These are phyloP conservation scores for Tetrahymena borealis DNA, from an alignment of 73 alveolate genomes.

Conservation along the genomic window DNA sequence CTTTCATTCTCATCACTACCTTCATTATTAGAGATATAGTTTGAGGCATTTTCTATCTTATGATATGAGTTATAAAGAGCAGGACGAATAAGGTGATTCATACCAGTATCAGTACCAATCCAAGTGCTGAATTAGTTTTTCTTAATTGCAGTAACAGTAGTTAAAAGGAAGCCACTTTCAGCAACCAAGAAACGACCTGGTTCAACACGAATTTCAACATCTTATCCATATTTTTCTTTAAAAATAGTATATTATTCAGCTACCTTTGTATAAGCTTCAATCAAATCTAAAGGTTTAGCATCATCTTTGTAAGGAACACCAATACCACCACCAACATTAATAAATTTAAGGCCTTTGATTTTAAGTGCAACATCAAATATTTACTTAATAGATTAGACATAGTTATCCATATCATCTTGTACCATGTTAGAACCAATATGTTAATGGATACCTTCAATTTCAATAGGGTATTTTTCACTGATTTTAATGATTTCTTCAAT, in stretches of 20 bases:
- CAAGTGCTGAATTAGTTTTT: constrained; percentile 8
- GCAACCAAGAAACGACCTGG: constrained; percentile 48
- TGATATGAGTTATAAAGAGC: constrained; percentile 39
- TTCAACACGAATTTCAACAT: constrained; percentile 12
- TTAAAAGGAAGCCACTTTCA: constrained; percentile 23
- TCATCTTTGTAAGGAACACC: constrained; percentile 29
- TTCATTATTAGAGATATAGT: not conserved
- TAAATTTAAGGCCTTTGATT: constrained; percentile 21
- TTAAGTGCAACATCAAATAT: constrained; percentile 32
- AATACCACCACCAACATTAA: constrained; percentile 48
- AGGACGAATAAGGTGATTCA: constrained; percentile 44
- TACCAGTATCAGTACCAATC: constrained; percentile 47
- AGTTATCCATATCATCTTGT: constrained; percentile 14
- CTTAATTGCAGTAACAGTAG: constrained; percentile 28
- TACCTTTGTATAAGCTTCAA: not conserved
- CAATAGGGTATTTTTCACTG: constrained; percentile 6
- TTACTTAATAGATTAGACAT: constrained; percentile 8
- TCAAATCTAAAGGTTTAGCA: constrained; percentile 17
- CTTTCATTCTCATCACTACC: not conserved
- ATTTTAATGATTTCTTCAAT: constrained; percentile 2
- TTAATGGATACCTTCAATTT: constrained; percentile 30
- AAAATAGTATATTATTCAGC: constrained; percentile 14
- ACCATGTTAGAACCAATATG: constrained; percentile 43
- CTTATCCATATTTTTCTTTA: not conserved
- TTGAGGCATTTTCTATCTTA: constrained; percentile 6